These are phyloP conservation scores for Euphorbia tirucalli DNA, from an alignment of 345 rosid species.

Conservation along the genomic window DNA sequence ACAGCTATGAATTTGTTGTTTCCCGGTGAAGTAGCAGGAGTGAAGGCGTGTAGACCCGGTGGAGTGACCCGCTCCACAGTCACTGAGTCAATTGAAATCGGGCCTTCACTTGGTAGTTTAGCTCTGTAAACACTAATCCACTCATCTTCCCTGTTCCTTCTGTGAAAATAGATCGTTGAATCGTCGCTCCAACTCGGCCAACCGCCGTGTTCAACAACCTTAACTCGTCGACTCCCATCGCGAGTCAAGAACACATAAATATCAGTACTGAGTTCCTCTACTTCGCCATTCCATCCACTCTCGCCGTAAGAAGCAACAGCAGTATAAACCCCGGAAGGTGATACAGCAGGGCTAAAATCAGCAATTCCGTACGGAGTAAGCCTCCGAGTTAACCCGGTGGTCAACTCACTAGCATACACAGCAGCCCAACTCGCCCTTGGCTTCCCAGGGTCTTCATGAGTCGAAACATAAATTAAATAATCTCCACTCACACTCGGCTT, in stretches of 20 bases:
- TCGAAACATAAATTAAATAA: slow-evolving; percentile 64
- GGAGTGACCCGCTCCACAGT: slow-evolving; percentile 64
- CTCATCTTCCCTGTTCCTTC: slow-evolving; percentile 51
- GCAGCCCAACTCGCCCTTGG: slow-evolving; percentile 82
- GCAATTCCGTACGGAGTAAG: slow-evolving; percentile 67
- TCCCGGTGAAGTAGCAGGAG: slow-evolving; percentile 87
- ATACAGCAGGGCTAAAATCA: slow-evolving; percentile 81
- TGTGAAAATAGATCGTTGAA: slow-evolving; percentile 64
- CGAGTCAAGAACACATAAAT: slow-evolving; percentile 68
- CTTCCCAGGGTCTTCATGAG: slow-evolving; percentile 62
- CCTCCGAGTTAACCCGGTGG: slow-evolving; percentile 57
- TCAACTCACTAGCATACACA: slow-evolving; percentile 62
- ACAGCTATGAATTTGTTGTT: slow-evolving; percentile 71
- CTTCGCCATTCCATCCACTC: slow-evolving; percentile 71
- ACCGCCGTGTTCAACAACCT: slow-evolving; percentile 77
- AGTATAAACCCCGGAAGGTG: slow-evolving; percentile 68
- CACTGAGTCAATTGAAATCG: slow-evolving; percentile 42
- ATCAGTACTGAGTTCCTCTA: slow-evolving; percentile 69
- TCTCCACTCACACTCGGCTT: slow-evolving; percentile 59
- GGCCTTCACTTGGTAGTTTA: slow-evolving; percentile 32
- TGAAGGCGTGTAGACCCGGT: slow-evolving; percentile 76
- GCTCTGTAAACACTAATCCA: slow-evolving; percentile 85
- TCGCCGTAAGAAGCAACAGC: slow-evolving; percentile 78
- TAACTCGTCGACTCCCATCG: slow-evolving; percentile 69
- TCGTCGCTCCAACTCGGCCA: slow-evolving; percentile 95